Evolutionary conservation across 225 moss, liverwort and hornwort species (phyloP), one percentile per base, ranked within the genome.

Genomic region (Marchantia paleacea): DNA sequence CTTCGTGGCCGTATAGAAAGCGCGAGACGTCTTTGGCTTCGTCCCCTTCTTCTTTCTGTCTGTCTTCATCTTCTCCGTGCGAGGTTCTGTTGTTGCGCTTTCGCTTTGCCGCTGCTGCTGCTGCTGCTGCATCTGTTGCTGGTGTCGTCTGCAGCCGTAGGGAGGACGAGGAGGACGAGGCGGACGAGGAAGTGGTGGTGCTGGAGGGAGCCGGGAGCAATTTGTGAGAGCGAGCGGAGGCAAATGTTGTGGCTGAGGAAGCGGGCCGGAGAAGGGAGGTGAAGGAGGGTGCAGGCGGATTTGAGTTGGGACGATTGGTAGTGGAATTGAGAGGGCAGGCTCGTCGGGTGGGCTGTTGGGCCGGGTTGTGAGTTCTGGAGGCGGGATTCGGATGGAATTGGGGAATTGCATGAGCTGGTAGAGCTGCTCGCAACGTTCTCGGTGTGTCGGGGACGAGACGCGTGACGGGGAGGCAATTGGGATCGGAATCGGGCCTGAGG

Each of bases 231-330:
- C 14, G 29, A 53, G 13, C 14, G 55, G 25, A 25, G 74, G 53
- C 74, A 74, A 55, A 74, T 74, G 54, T 74, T 74, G 74, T 24
- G 54, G 26, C 25, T 15, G 74, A 53, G 53, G 25, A 74, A 74
- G 74, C 74, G 74, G 51, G 72, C 47, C 48, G 30, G 29, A 30
- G 28, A 26, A 30, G 2, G 30, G 13, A 29, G n/a, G 68, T 24
- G 30, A 25, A 1, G 6, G 31, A 68, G 30, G 68, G 8, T 62
- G 62, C 58, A 14, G 16, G 58, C 58, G 58, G 14, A 60, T 68
- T 68, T 68, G 68, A 68, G 68, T 29, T 31, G 29, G 68, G 31
- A 13, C 13, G 65, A 65, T 65, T 65, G n/a, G n/a, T 19, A n/a
- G 24, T 22, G 16, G 68, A 68, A 30, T 30, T 0, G 24, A 31